Conservation (phyloP, 2,329 filamentous ascomycete genomes). For the Cercospora nicotianae region DNA sequence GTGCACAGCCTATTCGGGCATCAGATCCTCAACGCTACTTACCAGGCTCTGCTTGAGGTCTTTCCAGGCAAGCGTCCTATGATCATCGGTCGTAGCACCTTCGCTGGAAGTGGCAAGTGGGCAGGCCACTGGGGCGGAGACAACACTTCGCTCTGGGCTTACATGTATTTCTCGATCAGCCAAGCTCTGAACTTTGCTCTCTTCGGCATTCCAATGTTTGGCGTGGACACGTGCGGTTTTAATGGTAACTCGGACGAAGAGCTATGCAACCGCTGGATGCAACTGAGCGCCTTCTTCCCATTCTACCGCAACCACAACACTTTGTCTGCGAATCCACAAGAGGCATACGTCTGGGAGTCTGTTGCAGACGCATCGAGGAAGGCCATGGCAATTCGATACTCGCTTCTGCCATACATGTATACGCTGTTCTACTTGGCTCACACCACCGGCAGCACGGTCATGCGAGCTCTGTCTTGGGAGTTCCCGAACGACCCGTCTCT, state of each 20-base stretch:
- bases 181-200: slow-evolving; percentile 74
- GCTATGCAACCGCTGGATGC: slow-evolving; percentile 37
- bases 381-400: slow-evolving; percentile 70
- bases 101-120: slow-evolving; percentile 71
- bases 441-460: slow-evolving; percentile 65
- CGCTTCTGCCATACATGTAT: slow-evolving; percentile 73
- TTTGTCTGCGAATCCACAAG: slow-evolving; percentile 62
- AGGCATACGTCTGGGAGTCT: slow-evolving; percentile 68
- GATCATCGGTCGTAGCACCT: slow-evolving; percentile 80
- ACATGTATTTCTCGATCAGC: slow-evolving; percentile 74
- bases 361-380: slow-evolving; percentile 64
- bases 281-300: slow-evolving; percentile 66
- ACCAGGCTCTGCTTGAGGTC: slow-evolving; percentile 65
- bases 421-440: slow-evolving; percentile 69
- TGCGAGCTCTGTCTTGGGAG: slow-evolving; percentile 73
- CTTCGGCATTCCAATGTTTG: slow-evolving; percentile 77
- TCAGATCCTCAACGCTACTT: slow-evolving; percentile 75
- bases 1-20: slow-evolving; percentile 78
- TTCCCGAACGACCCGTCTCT: slow-evolving; percentile 70
- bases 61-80: slow-evolving; percentile 72
- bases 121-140: slow-evolving; percentile 76
- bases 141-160: slow-evolving; percentile 68
- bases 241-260: slow-evolving; percentile 32
- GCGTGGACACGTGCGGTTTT: slow-evolving; percentile 62
- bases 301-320: slow-evolving; percentile 78